A percentile compares a stretch with the other conserved stretches of the same genome.
These are phyloP conservation scores for Cinnamomum micranthum DNA, from an alignment of 164 flowering plant species.

Conservation along the genomic window DNA sequence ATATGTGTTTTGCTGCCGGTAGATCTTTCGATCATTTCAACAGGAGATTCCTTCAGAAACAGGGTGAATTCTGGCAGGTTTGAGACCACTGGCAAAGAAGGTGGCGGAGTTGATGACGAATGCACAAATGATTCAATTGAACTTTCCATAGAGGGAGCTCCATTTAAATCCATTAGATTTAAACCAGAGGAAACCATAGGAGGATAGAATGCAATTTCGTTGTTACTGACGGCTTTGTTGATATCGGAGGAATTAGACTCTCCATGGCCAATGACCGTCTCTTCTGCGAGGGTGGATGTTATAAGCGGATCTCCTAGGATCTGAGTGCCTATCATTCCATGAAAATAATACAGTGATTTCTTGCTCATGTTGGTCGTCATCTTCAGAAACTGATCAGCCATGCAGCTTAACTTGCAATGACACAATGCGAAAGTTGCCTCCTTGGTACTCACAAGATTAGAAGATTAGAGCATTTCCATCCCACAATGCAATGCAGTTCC, in stretches of 20 bases:
- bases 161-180: constrained; percentile 8
- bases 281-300: constrained; percentile 16
- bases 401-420: background rate
- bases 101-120: constrained; percentile 19
- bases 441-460: background rate
- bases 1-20: constrained; percentile 10
- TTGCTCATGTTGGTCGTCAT: constrained; percentile 31
- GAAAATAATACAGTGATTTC: constrained; percentile 20
- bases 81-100: constrained; percentile 14
- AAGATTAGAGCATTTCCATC: background rate
- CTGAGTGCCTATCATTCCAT: constrained; percentile 19
- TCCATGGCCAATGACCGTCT: constrained; percentile 11
- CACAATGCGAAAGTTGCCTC: background rate
- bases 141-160: constrained; percentile 17
- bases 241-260: constrained; percentile 27
- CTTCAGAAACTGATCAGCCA: constrained; percentile 40
- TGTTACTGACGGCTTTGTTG: constrained; percentile 16
- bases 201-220: background rate
- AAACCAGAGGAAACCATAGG: constrained; percentile 15
- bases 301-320: constrained; percentile 18
- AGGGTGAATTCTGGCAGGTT: constrained; percentile 35
- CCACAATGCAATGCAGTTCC: background rate
- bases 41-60: constrained; percentile 34
- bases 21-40: constrained; percentile 5
- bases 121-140: constrained; percentile 34